Conservation (phyloP, 1,139 yeast species). For the Yamadazyma sp. region DNA sequence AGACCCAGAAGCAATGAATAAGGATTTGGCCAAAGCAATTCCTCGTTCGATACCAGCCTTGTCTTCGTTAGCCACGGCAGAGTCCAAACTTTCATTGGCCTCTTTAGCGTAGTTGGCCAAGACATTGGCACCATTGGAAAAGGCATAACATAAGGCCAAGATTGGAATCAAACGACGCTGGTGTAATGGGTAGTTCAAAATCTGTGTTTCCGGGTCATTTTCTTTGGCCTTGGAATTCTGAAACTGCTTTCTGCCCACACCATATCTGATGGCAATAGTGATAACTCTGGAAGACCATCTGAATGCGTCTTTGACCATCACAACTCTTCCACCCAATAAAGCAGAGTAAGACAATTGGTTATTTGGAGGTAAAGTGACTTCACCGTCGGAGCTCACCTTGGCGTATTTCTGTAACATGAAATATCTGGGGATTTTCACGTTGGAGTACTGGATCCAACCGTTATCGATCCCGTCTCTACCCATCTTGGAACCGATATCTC, state of each 20-base stretch:
- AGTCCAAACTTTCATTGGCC: constrained; percentile 54
- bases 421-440: constrained; percentile 79
- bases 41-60: constrained; percentile 35
- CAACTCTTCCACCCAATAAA: constrained; percentile 81
- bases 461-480: constrained; percentile 89
- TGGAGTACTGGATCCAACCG: constrained; percentile 90
- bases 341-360: constrained; percentile 90
- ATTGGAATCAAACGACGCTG: constrained; percentile 83
- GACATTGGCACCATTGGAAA: constrained; percentile 70
- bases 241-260: constrained; percentile 88
- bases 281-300: constrained; percentile 77
- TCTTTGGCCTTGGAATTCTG: constrained; percentile 24
- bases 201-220: constrained; percentile 52
- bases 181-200: constrained; percentile 81
- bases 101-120: constrained; percentile 51
- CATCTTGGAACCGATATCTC: constrained; percentile 94
- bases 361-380: constrained; percentile 71
- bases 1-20: constrained; percentile 49
- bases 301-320: constrained; percentile 84
- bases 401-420: constrained; percentile 82
- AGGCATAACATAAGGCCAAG: constrained; percentile 75
- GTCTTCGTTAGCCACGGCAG: constrained; percentile 48
- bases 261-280: constrained; percentile 84
- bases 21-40: constrained; percentile 42
- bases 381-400: constrained; percentile 67